Evolutionary conservation across 164 flowering plant species (phyloP).

Genomic region (Aristolochia contorta): DNA sequence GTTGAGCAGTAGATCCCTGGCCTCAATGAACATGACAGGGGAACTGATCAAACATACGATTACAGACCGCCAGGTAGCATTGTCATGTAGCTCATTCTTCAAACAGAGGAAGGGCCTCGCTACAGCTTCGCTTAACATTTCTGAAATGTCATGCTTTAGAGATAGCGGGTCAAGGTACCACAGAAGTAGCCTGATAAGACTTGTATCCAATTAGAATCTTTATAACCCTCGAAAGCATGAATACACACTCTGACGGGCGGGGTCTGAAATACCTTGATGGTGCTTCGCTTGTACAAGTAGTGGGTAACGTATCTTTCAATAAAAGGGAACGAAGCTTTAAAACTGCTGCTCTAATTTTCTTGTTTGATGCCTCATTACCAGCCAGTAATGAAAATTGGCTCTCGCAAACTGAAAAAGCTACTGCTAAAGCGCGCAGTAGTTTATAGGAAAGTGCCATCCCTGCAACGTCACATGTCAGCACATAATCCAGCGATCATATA

Average conservation of each 20-base stretch:
- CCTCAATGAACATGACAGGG: slow-evolving; percentile 62
- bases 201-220: too few relatives aligned
- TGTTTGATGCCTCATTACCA: slow-evolving; percentile 13
- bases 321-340: slow-evolving; percentile 26
- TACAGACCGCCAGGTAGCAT: slow-evolving; percentile 43
- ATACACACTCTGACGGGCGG: too few relatives aligned
- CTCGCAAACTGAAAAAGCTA: slow-evolving; percentile 26
- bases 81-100: slow-evolving; percentile 44
- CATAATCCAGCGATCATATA: not conserved
- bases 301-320: slow-evolving; percentile 23
- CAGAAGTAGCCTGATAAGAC: slow-evolving; percentile 32
- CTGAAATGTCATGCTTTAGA: slow-evolving; percentile 43
- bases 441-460: slow-evolving; percentile 2
- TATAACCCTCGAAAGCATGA: too few relatives aligned
- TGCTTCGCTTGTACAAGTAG: slow-evolving; percentile 14
- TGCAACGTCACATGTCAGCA: not conserved
- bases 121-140: slow-evolving; percentile 24
- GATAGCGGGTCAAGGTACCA: slow-evolving; percentile 63
- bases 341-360: slow-evolving; percentile 15
- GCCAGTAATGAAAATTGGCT: slow-evolving; percentile 14
- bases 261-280: slow-evolving; percentile 39
- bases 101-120: slow-evolving; percentile 57
- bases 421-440: slow-evolving; percentile 12
- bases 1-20: slow-evolving; percentile 47
- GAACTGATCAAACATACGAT: slow-evolving; percentile 45